Conservation (phyloP, 2,329 filamentous ascomycete species). For the Claviceps purpurea region DNA sequence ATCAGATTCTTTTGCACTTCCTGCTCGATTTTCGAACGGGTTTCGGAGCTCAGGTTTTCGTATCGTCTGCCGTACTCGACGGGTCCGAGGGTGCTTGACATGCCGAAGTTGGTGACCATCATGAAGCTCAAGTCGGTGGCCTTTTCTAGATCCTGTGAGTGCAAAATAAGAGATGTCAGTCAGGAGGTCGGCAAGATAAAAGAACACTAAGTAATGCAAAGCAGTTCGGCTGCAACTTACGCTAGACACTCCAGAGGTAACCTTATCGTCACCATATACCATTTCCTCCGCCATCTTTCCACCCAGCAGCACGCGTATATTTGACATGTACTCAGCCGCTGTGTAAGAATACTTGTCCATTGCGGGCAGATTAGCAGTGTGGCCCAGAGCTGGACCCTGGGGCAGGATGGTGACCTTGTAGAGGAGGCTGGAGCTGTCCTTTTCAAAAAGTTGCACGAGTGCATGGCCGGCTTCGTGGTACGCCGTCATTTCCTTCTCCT, state of each 20-base stretch:
- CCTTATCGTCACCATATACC: constrained; percentile 79
- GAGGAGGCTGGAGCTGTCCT: constrained; percentile 57
- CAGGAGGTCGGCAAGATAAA: not conserved
- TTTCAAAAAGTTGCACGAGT: constrained; percentile 70
- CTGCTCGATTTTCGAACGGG: constrained; percentile 71
- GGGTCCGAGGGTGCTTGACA: constrained; percentile 78
- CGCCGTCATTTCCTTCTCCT: constrained; percentile 92
- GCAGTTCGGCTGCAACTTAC: constrained; percentile 33
- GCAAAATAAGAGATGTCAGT: constrained; percentile 14
- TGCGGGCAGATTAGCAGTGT: constrained; percentile 77
- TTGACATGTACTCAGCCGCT: constrained; percentile 69
- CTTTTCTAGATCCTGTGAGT: constrained; percentile 57
- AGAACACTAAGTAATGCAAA: not conserved
- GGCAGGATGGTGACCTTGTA: constrained; percentile 98
- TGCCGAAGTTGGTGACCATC: constrained; percentile 82
- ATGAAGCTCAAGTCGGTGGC: constrained; percentile 74
- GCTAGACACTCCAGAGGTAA: constrained; percentile 74
- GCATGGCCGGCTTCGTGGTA: constrained; percentile 96
- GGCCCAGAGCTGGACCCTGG: constrained; percentile 70
- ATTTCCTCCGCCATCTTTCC: constrained; percentile 87
- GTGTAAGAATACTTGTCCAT: constrained; percentile 86
- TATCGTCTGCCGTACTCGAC: constrained; percentile 79
- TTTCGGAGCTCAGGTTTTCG: constrained; percentile 68
- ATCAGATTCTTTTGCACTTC: constrained; percentile 80
- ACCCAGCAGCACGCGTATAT: constrained; percentile 70